Evolutionary conservation across 768 basidiomycete genomes (phyloP).

Genomic region (Gyrodon lividus): DNA sequence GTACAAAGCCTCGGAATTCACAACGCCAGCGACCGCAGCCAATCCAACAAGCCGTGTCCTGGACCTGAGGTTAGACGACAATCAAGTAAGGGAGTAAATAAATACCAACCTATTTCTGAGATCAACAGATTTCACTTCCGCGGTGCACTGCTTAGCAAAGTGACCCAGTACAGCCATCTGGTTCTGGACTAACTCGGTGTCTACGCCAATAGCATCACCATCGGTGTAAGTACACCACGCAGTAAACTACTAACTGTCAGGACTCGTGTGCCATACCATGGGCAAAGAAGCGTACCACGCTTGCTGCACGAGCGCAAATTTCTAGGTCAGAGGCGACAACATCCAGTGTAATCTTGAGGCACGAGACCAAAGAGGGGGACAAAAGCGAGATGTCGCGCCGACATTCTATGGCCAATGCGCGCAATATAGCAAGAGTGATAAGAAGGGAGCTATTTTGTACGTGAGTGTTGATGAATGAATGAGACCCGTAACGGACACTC

Average conservation of each 20-base stretch:
- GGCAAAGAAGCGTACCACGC: conserved; percentile 55
- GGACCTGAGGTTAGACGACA: not conserved
- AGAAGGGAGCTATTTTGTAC: conserved; percentile 58
- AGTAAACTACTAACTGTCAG: conserved; percentile 58
- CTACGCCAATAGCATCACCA: conserved; percentile 78
- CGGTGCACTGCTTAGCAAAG: conserved; percentile 63
- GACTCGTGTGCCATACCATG: not conserved
- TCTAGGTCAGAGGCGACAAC: conserved; percentile 67
- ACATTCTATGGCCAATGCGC: conserved; percentile 83
- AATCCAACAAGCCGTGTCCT: conserved; percentile 87
- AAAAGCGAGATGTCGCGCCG: conserved; percentile 77
- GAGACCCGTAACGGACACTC: conserved; percentile 32
- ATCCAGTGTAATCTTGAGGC: conserved; percentile 56
- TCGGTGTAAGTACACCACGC: conserved; percentile 93
- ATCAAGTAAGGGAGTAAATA: not conserved
- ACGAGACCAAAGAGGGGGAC: conserved; percentile 65
- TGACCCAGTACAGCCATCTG: conserved; percentile 67
- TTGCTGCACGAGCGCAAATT: conserved; percentile 73
- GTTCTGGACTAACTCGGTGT: conserved; percentile 62
- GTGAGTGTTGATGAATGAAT: conserved; percentile 1
- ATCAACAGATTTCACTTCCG: conserved; percentile 50
- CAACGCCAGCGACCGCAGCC: conserved; percentile 74
- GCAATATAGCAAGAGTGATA: conserved; percentile 80
- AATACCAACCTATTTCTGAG: conserved; percentile 65
- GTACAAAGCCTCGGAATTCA: conserved; percentile 84